Conservation (phyloP, 192 early-diverging fungal species). For the Polychytrium aggregatum region DNA sequence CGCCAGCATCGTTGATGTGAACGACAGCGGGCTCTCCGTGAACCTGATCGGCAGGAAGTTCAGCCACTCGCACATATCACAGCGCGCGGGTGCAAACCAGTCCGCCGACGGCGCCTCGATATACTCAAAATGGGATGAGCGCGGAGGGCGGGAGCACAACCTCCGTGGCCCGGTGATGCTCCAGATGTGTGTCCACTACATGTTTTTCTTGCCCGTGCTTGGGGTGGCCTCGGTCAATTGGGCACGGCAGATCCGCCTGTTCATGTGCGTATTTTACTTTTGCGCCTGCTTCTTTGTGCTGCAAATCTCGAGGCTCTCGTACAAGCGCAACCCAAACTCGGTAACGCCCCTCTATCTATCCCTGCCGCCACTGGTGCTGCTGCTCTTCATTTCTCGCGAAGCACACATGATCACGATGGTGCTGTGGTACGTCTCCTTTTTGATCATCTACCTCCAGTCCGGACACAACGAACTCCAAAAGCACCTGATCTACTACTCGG, state of each 20-base stretch:
- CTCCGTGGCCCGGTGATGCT: conserved; percentile 21
- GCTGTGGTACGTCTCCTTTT: conserved; percentile 28
- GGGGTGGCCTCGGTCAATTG: conserved; percentile 13
- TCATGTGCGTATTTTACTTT: conserved; percentile 16
- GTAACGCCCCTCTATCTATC: conserved; percentile 24
- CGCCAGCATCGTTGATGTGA: too few species aligned
- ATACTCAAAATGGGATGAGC: too few species aligned
- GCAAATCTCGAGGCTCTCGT: conserved; percentile 16
- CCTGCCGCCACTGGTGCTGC: conserved; percentile 15
- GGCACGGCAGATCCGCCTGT: conserved; percentile 24
- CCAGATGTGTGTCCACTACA: conserved; percentile 23
- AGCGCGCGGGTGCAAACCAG: too few species aligned
- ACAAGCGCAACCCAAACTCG: conserved; percentile 7
- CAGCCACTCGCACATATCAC: too few species aligned
- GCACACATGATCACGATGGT: conserved; percentile 24
- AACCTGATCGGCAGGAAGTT: too few species aligned
- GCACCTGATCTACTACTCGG: conserved; percentile 18
- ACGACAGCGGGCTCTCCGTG: too few species aligned
- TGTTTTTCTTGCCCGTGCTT: conserved; percentile 19
- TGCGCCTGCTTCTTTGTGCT: conserved; percentile 5
- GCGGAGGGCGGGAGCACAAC: conserved; percentile 14
- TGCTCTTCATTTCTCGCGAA: conserved; percentile 28
- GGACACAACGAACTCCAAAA: conserved; percentile 15
- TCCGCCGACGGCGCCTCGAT: too few species aligned
- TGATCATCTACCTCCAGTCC: conserved; percentile 27